phyloP scores from a whole-genome alignment of 805 yeast genomes.

The Starmerella floricola region DNA sequence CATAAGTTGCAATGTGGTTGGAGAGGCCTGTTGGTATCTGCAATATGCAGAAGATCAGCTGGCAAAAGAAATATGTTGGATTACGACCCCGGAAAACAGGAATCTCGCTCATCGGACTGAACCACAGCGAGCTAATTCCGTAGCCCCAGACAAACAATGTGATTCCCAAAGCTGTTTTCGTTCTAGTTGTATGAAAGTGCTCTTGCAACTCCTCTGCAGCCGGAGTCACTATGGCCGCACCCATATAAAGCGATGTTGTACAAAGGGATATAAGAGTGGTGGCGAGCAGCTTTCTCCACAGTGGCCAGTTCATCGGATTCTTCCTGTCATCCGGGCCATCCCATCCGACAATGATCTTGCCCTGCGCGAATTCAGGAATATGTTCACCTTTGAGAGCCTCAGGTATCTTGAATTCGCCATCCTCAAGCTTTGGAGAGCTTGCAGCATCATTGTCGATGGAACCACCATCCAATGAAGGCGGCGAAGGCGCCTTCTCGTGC shows the following conservation, averaged over 20 bases:
- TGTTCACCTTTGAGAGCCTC: too few species aligned
- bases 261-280: conserved; percentile 34
- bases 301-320: conserved; percentile 48
- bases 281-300: conserved; percentile 32
- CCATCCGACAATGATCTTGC: conserved; percentile 27
- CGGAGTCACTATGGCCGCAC: conserved; percentile 48
- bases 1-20: conserved; percentile 39
- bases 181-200: conserved; percentile 32
- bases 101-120: conserved; percentile 45
- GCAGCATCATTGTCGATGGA: too few species aligned
- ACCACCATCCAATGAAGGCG: too few species aligned
- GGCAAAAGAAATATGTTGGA: conserved; percentile 36
- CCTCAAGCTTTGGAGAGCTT: too few species aligned
- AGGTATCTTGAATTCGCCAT: too few species aligned
- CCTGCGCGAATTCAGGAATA: conserved; percentile 54
- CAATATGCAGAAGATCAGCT: conserved; percentile 38
- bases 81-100: conserved; percentile 38
- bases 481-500: too few species aligned
- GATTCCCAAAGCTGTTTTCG: conserved; percentile 41
- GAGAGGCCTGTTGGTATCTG: conserved; percentile 48
- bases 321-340: conserved; percentile 27
- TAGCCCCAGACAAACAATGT: conserved; percentile 48
- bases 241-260: conserved; percentile 46
- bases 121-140: conserved; percentile 46
- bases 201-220: conserved; percentile 36